Conservation (phyloP, 225 moss, liverwort and hornwort genomes). For the Physcomitrellopsis africana region DNA sequence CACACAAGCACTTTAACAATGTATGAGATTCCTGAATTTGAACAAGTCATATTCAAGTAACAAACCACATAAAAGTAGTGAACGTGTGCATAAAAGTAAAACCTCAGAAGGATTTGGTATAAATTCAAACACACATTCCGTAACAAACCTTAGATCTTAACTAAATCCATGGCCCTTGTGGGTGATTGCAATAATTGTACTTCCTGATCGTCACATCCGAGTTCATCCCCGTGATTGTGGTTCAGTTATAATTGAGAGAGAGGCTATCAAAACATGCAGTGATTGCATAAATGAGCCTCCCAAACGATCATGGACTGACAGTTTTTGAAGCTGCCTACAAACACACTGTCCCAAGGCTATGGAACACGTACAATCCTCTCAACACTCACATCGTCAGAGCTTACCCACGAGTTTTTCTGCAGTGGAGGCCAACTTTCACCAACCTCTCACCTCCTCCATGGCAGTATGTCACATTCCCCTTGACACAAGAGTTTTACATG, state of each 20-base stretch:
- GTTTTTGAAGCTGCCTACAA: neutral
- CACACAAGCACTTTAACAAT: too few species aligned
- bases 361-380: too few species aligned
- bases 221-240: neutral
- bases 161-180: too few species aligned
- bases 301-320: neutral
- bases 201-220: neutral
- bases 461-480: neutral
- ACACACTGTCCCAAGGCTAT: neutral
- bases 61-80: too few species aligned
- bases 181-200: neutral
- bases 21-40: too few species aligned
- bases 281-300: neutral
- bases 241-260: too few species aligned
- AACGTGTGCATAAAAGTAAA: too few species aligned
- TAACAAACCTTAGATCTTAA: too few species aligned
- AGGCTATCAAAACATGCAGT: neutral
- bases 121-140: too few species aligned
- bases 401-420: neutral
- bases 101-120: too few species aligned
- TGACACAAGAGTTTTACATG: neutral
- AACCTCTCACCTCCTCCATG: slow-evolving; percentile 15
- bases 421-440: neutral
- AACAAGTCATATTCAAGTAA: too few species aligned
- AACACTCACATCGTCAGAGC: neutral